Evolutionary conservation across 306 rosid species (phyloP), one percentile per base, ranked within the genome.

Genomic region (Rubus parviflorus): DNA sequence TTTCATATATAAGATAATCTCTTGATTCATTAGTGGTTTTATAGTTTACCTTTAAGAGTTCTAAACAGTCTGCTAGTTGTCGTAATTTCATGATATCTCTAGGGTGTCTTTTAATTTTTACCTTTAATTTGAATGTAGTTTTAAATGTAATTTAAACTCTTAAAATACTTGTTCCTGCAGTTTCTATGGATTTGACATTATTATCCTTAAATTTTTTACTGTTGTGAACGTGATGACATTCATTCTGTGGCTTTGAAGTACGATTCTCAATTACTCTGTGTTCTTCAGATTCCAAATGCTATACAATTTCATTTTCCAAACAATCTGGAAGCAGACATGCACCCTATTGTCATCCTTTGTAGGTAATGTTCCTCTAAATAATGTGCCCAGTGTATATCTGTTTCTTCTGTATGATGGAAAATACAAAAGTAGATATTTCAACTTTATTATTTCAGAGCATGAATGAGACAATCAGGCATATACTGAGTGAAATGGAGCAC

Each of bases 331-430:
- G 91, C 89, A 74, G 90, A 94, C 69, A 87, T 84, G 70, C 98
- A 94, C 75, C 98, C 98, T 25, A 86, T 92, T 61, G 72, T 92
- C 84, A 68, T 83, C 74, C 97, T 94, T 89, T 92, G 92, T 67
- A 86, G 97, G 98, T 92, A 83, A 76, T 79, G 70, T 70, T 68
- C 67, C 72, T 67, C 37, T 68, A 61, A 64, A 48, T 75, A 25
- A 60, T 17, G 15, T 23, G 6, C 38, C 67, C 56, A 41, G 17
- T 49, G 75, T 60, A 46, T 37, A 60, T 54, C 9, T 54, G 74
- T 43, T 68, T 57, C 56, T 38, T 49, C 35, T 48, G 9, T 49
- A 45, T 14, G 35, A 68, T 77, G 47, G 43, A 20, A 54, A 77
- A 16, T 25, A 13, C 69, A 17, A 25, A 23, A 25, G 48, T 48